Evolutionary conservation across 2,329 filamentous ascomycete species (phyloP).

Genomic region (Phialophora macrospora): DNA sequence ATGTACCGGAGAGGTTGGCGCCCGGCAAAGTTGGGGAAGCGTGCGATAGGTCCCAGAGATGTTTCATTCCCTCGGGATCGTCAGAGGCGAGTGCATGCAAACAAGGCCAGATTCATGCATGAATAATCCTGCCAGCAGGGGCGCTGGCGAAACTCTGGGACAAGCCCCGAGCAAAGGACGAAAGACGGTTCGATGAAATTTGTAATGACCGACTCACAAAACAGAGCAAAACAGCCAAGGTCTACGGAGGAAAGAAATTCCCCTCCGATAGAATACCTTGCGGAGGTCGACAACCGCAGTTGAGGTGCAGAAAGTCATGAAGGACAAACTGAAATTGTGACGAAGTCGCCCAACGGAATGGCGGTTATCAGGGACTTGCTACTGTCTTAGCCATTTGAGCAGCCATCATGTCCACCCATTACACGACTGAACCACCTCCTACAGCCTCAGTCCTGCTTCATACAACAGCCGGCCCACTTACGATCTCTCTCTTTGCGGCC

Average conservation of each 20-base stretch:
- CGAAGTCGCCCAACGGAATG: not conserved
- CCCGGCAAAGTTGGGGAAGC: not conserved
- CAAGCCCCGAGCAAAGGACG: not conserved
- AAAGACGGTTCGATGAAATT: not conserved
- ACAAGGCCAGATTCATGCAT: not conserved
- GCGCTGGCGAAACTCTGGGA: not conserved
- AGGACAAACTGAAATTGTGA: not conserved
- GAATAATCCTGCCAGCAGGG: not conserved
- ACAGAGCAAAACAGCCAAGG: not conserved
- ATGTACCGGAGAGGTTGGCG: not conserved
- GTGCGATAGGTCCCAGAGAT: not conserved
- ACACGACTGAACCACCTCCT: constrained; percentile 92
- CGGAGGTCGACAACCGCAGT: not conserved
- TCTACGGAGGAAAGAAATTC: not conserved
- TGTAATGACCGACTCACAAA: not conserved
- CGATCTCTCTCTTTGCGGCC: constrained; percentile 91
- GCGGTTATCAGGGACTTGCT: not conserved
- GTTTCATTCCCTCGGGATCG: not conserved
- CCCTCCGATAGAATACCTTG: not conserved
- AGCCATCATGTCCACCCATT: constrained; percentile 78
- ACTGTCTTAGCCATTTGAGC: not conserved
- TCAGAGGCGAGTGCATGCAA: not conserved
- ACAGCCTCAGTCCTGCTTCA: constrained; percentile 90
- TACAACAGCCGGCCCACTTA: constrained; percentile 86
- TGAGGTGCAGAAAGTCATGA: not conserved